phyloP scores from a whole-genome alignment of 805 yeast species.

The Cyberlindnera saturnus region DNA sequence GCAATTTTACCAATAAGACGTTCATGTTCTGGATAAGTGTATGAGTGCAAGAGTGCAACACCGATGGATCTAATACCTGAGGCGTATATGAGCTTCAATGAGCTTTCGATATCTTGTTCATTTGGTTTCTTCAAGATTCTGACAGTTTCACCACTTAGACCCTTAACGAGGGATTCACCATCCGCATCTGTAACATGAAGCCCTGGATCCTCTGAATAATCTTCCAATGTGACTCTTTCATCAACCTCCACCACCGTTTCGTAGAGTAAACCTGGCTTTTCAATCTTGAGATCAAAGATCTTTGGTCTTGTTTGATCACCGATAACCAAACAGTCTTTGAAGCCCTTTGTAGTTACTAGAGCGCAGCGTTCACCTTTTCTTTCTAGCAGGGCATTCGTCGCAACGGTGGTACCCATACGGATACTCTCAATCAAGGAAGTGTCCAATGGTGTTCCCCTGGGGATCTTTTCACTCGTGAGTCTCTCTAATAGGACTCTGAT shows the following conservation, averaged over 20 bases:
- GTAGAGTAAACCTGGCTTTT: constrained; percentile 66
- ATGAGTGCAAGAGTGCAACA: constrained; percentile 66
- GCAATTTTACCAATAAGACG: constrained; percentile 53
- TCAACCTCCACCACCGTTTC: constrained; percentile 77
- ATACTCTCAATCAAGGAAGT: constrained; percentile 59
- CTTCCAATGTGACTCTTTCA: constrained; percentile 84
- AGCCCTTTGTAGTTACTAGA: constrained; percentile 81
- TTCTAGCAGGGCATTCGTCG: constrained; percentile 90
- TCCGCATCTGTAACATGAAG: constrained; percentile 17
- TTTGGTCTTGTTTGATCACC: constrained; percentile 92
- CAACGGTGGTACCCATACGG: constrained; percentile 92
- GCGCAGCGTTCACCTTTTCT: constrained; percentile 90
- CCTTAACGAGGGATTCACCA: constrained; percentile 34
- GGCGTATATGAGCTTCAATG: constrained; percentile 39
- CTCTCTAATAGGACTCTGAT: constrained; percentile 70
- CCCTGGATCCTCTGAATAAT: constrained; percentile 69
- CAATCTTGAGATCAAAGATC: constrained; percentile 77
- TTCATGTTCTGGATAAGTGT: constrained; percentile 70
- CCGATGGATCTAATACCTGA: constrained; percentile 66
- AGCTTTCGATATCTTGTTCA: constrained; percentile 32
- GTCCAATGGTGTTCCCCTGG: constrained; percentile 56
- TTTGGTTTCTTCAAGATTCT: constrained; percentile 51
- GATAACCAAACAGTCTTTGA: constrained; percentile 71
- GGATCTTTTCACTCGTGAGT: constrained; percentile 46
- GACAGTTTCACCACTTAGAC: constrained; percentile 65